A percentile compares a stretch with the other conserved stretches of the same genome.
Conservation (phyloP, 176 grass and related monocot species). For the Leersia perrieri region DNA sequence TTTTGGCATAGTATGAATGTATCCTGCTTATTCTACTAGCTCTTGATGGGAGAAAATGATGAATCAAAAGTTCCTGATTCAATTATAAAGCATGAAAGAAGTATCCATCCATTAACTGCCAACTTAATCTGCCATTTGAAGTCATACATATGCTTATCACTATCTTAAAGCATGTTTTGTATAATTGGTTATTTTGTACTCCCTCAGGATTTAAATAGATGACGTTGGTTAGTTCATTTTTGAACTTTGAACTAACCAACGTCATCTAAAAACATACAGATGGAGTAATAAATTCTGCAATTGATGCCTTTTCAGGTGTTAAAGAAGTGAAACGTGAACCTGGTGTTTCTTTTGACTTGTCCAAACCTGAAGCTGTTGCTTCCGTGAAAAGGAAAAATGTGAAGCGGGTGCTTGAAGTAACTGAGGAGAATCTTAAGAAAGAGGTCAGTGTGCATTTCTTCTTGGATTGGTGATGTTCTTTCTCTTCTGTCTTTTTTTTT, state of each 20-base stretch:
- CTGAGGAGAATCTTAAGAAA: constrained; percentile 21
- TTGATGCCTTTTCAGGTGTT: constrained; percentile 35
- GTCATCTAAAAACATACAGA: too few species aligned
- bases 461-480: not conserved
- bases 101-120: not conserved
- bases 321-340: constrained; percentile 32
- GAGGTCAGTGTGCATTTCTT: not conserved
- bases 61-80: not conserved
- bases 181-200: not conserved
- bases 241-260: too few species aligned
- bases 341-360: constrained; percentile 13
- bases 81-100: not conserved
- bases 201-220: too few species aligned
- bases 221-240: too few species aligned
- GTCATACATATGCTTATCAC: not conserved
- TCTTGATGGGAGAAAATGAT: not conserved
- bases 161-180: not conserved
- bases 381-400: constrained; percentile 46
- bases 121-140: constrained; percentile 2
- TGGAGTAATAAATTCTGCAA: too few species aligned
- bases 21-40: not conserved
- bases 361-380: not conserved
- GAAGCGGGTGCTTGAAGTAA: constrained; percentile 34
- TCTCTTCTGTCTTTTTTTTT: not conserved
- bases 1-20: not conserved